Evolutionary conservation across 495 filamentous ascomycete species (phyloP).

Genomic region (Penicillium egyptiacum): DNA sequence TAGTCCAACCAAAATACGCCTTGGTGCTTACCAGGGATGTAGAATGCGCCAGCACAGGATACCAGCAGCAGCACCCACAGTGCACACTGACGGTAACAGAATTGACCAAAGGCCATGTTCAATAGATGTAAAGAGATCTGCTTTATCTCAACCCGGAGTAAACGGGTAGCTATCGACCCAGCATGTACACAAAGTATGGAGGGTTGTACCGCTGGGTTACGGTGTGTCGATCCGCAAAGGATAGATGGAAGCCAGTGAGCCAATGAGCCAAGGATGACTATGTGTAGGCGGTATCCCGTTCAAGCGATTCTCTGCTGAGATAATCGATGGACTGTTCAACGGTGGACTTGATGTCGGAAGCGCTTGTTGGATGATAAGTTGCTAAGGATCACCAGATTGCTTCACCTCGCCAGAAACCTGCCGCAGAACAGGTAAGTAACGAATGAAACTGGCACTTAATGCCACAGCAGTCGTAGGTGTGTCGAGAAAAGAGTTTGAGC

Average conservation of each 20-base stretch:
- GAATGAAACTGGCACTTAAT: constrained; percentile 62
- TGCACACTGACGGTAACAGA: constrained; percentile 28
- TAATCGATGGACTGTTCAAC: constrained; percentile 1
- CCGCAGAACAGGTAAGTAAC: constrained; percentile 33
- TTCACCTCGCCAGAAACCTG: not conserved
- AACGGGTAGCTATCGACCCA: constrained; percentile 17
- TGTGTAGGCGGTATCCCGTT: not conserved
- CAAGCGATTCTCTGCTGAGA: not conserved
- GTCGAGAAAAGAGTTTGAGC: constrained; percentile 8
- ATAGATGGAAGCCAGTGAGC: not conserved
- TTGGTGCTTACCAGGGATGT: constrained; percentile 67
- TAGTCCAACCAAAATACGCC: not conserved
- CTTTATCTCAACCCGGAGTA: constrained; percentile 21
- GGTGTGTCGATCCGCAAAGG: constrained; percentile 24
- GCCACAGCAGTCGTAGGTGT: constrained; percentile 33
- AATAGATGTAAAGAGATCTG: constrained; percentile 31
- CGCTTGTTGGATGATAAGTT: not conserved
- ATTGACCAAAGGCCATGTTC: constrained; percentile 28
- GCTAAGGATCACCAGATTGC: not conserved
- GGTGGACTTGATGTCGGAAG: not conserved
- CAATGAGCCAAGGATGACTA: constrained; percentile 7
- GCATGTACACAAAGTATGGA: constrained; percentile 21
- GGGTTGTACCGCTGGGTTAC: constrained; percentile 6
- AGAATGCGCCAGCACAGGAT: constrained; percentile 61
- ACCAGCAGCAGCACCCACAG: constrained; percentile 42